Conservation (phyloP, 768 basidiomycete genomes). For the Sutorius australiensis region DNA sequence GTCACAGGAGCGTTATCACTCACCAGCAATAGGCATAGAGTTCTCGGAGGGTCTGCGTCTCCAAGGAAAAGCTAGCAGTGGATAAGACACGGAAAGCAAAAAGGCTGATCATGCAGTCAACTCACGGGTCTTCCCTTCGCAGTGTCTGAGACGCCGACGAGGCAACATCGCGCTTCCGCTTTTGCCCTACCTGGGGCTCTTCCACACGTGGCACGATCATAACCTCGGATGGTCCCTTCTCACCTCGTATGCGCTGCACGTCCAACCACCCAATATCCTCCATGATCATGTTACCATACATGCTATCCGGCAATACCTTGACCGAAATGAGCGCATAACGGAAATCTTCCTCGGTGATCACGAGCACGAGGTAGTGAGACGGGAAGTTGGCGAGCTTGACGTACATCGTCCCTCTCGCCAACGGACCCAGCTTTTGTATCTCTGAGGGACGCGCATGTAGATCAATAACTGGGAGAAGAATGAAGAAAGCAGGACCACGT, state of each 20-base stretch:
- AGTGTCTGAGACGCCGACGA: neutral
- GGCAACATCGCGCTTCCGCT: constrained; percentile 27
- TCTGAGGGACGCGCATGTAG: constrained; percentile 41
- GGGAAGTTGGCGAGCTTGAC: constrained; percentile 77
- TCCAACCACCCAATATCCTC: constrained; percentile 80
- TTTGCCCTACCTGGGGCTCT: constrained; percentile 24
- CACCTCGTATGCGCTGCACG: constrained; percentile 59
- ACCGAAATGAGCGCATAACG: constrained; percentile 79
- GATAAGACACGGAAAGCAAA: neutral
- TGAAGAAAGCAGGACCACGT: constrained; percentile 5
- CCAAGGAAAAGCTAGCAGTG: constrained; percentile 52
- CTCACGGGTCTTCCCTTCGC: constrained; percentile 31
- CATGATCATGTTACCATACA: constrained; percentile 61
- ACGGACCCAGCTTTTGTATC: constrained; percentile 62
- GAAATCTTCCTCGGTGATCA: constrained; percentile 73
- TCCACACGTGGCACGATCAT: constrained; percentile 12
- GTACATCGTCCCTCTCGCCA: constrained; percentile 60
- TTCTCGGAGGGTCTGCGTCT: constrained; percentile 69
- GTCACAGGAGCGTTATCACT: constrained; percentile 8
- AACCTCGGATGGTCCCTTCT: constrained; percentile 26
- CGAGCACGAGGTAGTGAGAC: constrained; percentile 79
- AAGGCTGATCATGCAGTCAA: neutral
- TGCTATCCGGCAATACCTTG: constrained; percentile 48
- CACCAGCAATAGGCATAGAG: constrained; percentile 88
- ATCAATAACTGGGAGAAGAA: neutral